Evolutionary conservation across 306 rosid genomes (phyloP), one percentile per base, ranked within the genome.

Genomic region (Notholithocarpus densiflorus): DNA sequence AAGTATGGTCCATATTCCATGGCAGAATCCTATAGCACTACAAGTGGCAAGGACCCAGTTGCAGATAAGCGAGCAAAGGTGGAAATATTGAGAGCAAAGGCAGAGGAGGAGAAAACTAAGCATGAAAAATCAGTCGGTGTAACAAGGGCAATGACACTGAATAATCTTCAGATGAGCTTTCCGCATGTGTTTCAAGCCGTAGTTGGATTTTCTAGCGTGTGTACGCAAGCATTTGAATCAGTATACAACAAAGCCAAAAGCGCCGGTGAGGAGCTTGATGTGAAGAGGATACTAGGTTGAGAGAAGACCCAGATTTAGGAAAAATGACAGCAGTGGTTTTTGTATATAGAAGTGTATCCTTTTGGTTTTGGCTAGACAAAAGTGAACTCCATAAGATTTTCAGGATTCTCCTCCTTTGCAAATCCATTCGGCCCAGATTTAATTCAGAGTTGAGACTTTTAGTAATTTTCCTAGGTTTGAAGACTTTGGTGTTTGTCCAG

Each of bases 191-290:
- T 95, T 62, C 97, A 95, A 82, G 94, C 96, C 1, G 89, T 95
- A 74, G 99, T 93, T 3, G 99, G 97, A 78, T 95, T 95, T 85
- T 95, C 99, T 9, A 90, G 97, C 59, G 98, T 95, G 71, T 95
- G 99, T 82, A 90, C 75, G 76, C 92, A 93, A 60, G 93, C 89
- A 31, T 93, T 90, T 26, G 99, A 91, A 69, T 89, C 92, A 1
- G 89, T 95, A 57, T 93, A 89, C 80, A 93, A 93, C 89, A 91
- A 90, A 80, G 86, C 98, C 37, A 93, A 93, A 72, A 79, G 55
- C 68, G 55, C 81, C 61, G 85, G 79, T 81, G 83, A 82, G 69
- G 87, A 82, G 91, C 87, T 70, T 56, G 91, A 93, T 40, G 87
- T 92, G 79, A 94, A 92, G 85, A 94, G 96, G 88, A 27, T 94